These are phyloP conservation scores for Circinella umbellata DNA, from an alignment of 371 early-diverging fungal genomes.

Conservation along the genomic window DNA sequence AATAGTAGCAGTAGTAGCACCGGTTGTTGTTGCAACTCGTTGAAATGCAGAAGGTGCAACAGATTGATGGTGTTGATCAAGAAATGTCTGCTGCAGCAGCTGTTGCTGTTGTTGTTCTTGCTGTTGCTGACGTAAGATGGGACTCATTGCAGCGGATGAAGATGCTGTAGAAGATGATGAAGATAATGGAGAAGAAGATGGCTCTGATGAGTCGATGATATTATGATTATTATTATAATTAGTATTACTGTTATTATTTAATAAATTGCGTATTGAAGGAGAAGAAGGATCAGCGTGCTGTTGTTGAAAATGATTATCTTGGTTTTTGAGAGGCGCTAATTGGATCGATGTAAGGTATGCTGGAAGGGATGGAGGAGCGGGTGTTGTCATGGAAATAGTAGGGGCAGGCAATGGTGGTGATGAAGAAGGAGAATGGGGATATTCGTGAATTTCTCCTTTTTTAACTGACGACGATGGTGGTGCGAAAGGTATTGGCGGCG, in stretches of 20 bases:
- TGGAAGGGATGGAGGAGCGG: neutral
- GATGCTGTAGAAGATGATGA: slow-evolving; percentile 13
- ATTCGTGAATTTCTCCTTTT: neutral
- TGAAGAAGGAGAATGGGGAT: slow-evolving; percentile 3
- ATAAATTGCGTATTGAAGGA: slow-evolving; percentile 5
- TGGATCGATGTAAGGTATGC: neutral
- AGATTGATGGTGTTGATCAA: no score
- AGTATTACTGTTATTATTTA: slow-evolving; percentile 6
- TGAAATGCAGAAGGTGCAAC: neutral
- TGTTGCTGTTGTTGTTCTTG: neutral
- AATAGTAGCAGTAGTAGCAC: no score
- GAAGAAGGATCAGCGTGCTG: neutral
- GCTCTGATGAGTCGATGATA: no score
- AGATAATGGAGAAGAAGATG: slow-evolving; percentile 7
- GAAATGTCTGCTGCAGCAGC: no score
- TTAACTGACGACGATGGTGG: no score
- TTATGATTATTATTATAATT: no score
- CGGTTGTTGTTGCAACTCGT: neutral
- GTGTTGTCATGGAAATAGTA: slow-evolving; percentile 8
- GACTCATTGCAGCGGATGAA: neutral
- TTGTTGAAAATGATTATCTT: no score
- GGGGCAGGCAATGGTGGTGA: neutral
- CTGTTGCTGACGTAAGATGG: neutral
- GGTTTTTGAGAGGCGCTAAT: slow-evolving; percentile 1
- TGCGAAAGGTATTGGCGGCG: neutral